These are phyloP conservation scores for Aspergillus nomiae DNA, from an alignment of 2,329 filamentous ascomycete genomes.

Conservation along the genomic window DNA sequence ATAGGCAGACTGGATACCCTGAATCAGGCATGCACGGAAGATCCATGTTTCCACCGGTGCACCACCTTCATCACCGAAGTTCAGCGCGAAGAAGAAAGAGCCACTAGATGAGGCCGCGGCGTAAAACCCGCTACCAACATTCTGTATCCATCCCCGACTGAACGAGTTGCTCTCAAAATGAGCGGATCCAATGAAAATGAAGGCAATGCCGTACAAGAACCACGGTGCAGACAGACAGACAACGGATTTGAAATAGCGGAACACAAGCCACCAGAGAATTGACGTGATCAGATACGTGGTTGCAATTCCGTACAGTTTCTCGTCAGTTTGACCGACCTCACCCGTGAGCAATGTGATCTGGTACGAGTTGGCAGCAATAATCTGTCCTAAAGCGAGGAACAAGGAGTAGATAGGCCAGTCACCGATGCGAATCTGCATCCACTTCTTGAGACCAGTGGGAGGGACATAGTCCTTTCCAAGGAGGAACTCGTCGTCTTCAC, in stretches of 20 bases:
- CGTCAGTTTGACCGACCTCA: constrained; percentile 60
- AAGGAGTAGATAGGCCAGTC: constrained; percentile 67
- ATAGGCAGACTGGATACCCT: constrained; percentile 68
- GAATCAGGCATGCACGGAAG: constrained; percentile 67
- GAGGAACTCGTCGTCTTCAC: constrained; percentile 56
- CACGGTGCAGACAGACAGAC: constrained; percentile 62
- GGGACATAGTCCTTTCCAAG: constrained; percentile 59
- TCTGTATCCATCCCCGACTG: constrained; percentile 57
- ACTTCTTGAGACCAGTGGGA: constrained; percentile 58
- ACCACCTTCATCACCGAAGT: constrained; percentile 67
- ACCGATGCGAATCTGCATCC: constrained; percentile 58
- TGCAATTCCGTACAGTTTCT: constrained; percentile 63
- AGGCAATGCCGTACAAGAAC: constrained; percentile 63
- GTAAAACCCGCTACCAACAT: constrained; percentile 64
- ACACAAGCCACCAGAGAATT: constrained; percentile 64
- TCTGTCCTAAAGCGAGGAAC: constrained; percentile 63
- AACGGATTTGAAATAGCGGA: constrained; percentile 59
- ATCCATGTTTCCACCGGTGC: constrained; percentile 66
- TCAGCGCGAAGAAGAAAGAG: constrained; percentile 66
- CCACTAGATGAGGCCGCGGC: constrained; percentile 64
- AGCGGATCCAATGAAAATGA: constrained; percentile 64
- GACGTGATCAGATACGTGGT: constrained; percentile 61
- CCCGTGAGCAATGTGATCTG: constrained; percentile 69
- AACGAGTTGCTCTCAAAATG: constrained; percentile 51
- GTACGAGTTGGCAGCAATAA: constrained; percentile 67